Base-by-base conservation (phyloP, 2,329 filamentous ascomycete genomes). In the Aureobasidium sp. region DNA sequence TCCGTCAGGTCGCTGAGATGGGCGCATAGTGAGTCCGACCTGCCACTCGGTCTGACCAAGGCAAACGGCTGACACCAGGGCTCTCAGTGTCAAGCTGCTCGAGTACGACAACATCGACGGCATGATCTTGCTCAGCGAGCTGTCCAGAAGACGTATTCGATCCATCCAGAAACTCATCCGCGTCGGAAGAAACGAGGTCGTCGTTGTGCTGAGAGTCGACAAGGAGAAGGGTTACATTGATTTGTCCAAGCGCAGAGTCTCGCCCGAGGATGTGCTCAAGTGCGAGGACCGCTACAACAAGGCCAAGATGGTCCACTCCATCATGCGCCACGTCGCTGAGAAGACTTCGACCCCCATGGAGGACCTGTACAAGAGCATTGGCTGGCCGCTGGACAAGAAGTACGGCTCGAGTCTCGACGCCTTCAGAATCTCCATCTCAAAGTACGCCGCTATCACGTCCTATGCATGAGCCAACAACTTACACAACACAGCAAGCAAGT, bases 81-180 rank as follows among this genome's bases (percentile, higher is more conserved):
- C 35, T 13, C 17, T 13, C 45, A 59, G 55, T 76, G 95, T 99
- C 73, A 99, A 99, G 80, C 87, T 99, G 60, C 87, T 99, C 69
- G 94, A 99, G 80, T 99, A 99, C 79, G 94, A 99, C 78, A 96
- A 97, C 79, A 99, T 99, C 71, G 95, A 99, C 74, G 94, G 94
- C 84, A 99, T 99, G 95, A 99, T 99, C 71, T 81, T 99, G 67
- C 90, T 99, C 67, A 96, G 90, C 70, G 94, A 99, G 78, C 84
- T 99, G 65, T 99, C 95, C 62, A 86, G 94, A 82, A 85, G 94
- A 84, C 94, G 94, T 87, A 99, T 99, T 72, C 83, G 94, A 81
- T 91, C 86, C 83, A 99, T 99, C 71, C 95, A 99, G 78, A 99
- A 99, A 79, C 87, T 99, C 67, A 99, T 99, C 70, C 87, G 94